A percentile compares a stretch with the other conserved stretches of the same genome.
phyloP scores from a whole-genome alignment of 495 filamentous ascomycete genomes.

The Rostrohypoxylon terebratum region DNA sequence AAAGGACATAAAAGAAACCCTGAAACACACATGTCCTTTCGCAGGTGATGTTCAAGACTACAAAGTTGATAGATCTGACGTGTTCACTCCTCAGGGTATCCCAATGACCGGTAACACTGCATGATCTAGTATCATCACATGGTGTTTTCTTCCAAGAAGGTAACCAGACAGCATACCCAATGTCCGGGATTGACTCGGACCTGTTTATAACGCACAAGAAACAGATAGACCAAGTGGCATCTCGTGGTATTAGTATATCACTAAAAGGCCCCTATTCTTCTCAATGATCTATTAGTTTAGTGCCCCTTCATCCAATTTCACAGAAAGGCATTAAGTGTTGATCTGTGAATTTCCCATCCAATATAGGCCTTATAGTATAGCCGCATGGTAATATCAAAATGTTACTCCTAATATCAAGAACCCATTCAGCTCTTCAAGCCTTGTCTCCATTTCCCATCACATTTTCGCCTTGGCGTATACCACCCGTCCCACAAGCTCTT shows the following conservation, averaged over 20 bases:
- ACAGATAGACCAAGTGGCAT: background rate
- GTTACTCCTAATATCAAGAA: background rate
- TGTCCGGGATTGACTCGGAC: background rate
- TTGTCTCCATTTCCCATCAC: background rate
- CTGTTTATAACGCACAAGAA: background rate
- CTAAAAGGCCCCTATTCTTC: background rate
- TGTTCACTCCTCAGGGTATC: conserved; percentile 2
- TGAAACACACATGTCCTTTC: background rate
- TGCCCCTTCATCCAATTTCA: background rate
- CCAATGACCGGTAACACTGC: conserved; percentile 16
- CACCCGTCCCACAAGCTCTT: background rate
- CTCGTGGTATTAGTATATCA: background rate
- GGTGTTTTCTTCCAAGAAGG: background rate
- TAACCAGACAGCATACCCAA: background rate
- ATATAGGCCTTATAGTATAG: background rate
- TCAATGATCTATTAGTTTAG: background rate
- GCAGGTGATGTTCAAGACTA: background rate
- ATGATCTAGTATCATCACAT: conserved; percentile 3
- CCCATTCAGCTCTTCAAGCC: background rate
- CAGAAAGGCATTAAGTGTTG: background rate
- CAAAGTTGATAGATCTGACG: background rate
- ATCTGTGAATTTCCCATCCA: background rate
- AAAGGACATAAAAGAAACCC: conserved; percentile 5
- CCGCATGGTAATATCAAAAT: conserved; percentile 7
- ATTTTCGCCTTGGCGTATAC: background rate